These are phyloP conservation scores for Sextonia rubra DNA, from an alignment of 164 flowering plant species.

Conservation along the genomic window DNA sequence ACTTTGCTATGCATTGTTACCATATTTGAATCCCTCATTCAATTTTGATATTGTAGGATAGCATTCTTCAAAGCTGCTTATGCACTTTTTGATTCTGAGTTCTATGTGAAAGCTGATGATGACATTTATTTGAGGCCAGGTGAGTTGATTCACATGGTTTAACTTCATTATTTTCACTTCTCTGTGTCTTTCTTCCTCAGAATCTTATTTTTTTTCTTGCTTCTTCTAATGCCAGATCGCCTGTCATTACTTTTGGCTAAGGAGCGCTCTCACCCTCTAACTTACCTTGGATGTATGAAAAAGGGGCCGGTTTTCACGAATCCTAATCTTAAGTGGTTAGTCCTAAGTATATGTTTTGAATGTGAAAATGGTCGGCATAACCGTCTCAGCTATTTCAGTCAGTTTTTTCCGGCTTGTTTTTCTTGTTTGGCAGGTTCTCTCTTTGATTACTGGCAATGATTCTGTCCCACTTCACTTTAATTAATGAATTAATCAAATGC, in stretches of 20 bases:
- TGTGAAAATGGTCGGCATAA: too few relatives aligned
- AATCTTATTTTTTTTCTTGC: neutral
- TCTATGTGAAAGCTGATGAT: slow-evolving; percentile 96
- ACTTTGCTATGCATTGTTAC: neutral
- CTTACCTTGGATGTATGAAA: slow-evolving; percentile 92
- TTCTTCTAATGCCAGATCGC: slow-evolving; percentile 49
- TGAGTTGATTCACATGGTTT: slow-evolving; percentile 15
- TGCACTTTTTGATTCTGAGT: slow-evolving; percentile 81
- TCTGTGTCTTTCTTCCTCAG: neutral
- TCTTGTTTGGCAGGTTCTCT: too few relatives aligned
- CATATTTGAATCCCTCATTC: neutral
- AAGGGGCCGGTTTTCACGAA: slow-evolving; percentile 88
- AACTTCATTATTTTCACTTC: neutral
- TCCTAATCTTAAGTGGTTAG: slow-evolving; percentile 87
- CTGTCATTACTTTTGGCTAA: slow-evolving; percentile 83
- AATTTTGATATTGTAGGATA: slow-evolving; percentile 37
- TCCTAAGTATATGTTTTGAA: neutral
- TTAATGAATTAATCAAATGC: slow-evolving; percentile 5
- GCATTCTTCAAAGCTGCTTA: slow-evolving; percentile 88
- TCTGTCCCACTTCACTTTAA: neutral
- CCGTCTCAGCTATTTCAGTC: too few relatives aligned
- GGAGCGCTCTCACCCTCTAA: slow-evolving; percentile 67
- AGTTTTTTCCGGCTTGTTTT: too few relatives aligned
- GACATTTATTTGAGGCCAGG: slow-evolving; percentile 92
- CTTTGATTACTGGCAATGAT: neutral